Evolutionary conservation across 2,329 filamentous ascomycete genomes (phyloP).

Genomic region (Leptographium radiaticola): DNA sequence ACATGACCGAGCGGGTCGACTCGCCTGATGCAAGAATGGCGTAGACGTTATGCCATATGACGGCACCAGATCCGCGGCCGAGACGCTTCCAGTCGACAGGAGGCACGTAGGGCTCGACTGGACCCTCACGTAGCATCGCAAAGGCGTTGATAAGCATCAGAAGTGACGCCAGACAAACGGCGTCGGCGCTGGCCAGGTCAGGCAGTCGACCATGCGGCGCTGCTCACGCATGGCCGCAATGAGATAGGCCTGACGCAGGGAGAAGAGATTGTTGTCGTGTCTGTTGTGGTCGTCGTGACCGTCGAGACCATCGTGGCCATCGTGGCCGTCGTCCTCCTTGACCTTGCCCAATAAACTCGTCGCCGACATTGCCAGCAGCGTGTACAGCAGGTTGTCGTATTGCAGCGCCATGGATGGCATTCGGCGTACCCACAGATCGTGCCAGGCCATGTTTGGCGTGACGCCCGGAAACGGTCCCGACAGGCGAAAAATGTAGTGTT

Average conservation of each 20-base stretch:
- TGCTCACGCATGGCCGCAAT: constrained; percentile 15
- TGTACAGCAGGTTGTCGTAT: constrained; percentile 15
- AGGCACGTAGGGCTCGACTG: constrained; percentile 13
- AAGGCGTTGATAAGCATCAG: constrained; percentile 15
- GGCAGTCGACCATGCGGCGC: constrained; percentile 12
- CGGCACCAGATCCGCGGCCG: constrained; percentile 13
- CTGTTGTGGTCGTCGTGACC: neutral
- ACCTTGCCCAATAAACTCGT: constrained; percentile 12
- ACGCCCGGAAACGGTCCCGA: constrained; percentile 8
- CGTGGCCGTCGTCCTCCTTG: neutral
- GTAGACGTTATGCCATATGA: constrained; percentile 15
- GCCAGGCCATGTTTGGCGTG: constrained; percentile 11
- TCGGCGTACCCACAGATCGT: constrained; percentile 10
- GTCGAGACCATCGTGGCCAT: neutral
- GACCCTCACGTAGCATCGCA: constrained; percentile 15
- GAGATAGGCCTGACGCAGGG: constrained; percentile 15
- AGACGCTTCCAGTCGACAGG: constrained; percentile 14
- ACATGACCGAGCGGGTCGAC: constrained; percentile 9
- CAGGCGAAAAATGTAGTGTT: constrained; percentile 13
- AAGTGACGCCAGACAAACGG: constrained; percentile 14
- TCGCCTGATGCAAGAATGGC: constrained; percentile 9
- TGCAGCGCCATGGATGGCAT: constrained; percentile 12
- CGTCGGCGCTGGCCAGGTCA: constrained; percentile 15
- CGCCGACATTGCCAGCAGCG: constrained; percentile 14
- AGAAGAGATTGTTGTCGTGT: constrained; percentile 7